A percentile compares a stretch with the other conserved stretches of the same genome.
These are phyloP conservation scores for Suillus sp. DNA, from an alignment of 768 basidiomycete genomes.

Conservation along the genomic window DNA sequence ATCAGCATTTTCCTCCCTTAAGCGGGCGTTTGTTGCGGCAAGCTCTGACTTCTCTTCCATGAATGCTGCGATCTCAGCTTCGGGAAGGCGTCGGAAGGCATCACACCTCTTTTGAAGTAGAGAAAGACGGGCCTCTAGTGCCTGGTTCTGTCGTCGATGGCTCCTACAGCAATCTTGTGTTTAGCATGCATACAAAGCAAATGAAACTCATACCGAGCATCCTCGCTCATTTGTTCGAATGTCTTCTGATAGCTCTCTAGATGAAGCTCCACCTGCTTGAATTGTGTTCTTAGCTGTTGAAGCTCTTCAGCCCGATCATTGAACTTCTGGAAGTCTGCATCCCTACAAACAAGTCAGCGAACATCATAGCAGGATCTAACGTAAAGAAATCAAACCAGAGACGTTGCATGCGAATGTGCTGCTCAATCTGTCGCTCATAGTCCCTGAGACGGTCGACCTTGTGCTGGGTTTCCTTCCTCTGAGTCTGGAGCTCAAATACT, in stretches of 20 bases:
- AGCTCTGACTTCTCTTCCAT: constrained; percentile 49
- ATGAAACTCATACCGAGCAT: constrained; percentile 50
- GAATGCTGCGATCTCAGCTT: constrained; percentile 47
- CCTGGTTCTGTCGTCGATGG: constrained; percentile 61
- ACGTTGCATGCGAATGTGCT: constrained; percentile 72
- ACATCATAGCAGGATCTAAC: not conserved
- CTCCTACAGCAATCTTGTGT: constrained; percentile 37
- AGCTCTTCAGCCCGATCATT: constrained; percentile 65
- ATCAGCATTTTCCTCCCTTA: constrained; percentile 61
- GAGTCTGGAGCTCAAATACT: constrained; percentile 73
- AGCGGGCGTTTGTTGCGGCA: constrained; percentile 48
- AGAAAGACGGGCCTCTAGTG: constrained; percentile 58
- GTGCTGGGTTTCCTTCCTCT: constrained; percentile 74
- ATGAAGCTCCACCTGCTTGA: constrained; percentile 66
- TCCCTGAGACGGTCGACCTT: constrained; percentile 81
- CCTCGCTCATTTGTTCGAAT: constrained; percentile 56
- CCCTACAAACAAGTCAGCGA: constrained; percentile 48
- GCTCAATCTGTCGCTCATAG: constrained; percentile 87
- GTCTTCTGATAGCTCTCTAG: constrained; percentile 59
- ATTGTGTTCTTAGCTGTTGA: constrained; percentile 54
- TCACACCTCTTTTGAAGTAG: constrained; percentile 47
- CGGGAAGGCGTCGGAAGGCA: constrained; percentile 37
- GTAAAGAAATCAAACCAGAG: constrained; percentile 59
- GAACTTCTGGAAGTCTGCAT: constrained; percentile 70
- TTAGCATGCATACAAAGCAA: not conserved